A percentile compares a stretch with the other conserved stretches of the same genome.
Evolutionary conservation across 352 stramenopile genomes (phyloP).

Genomic region (Pythium periplocum): DNA sequence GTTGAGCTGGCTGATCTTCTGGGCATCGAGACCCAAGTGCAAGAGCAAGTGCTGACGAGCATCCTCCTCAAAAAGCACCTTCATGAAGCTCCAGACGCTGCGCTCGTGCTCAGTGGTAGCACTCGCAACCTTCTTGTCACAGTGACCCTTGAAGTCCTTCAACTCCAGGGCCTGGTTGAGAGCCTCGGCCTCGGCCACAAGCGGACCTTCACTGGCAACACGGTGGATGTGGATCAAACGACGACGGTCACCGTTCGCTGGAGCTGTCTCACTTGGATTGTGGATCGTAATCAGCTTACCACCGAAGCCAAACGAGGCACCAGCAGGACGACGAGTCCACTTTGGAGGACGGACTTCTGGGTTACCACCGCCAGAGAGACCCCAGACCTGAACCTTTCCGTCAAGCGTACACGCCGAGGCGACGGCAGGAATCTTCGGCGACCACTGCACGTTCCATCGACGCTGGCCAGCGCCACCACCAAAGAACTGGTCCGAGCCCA

Average conservation of each 20-base stretch:
- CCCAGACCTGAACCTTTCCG: slow-evolving; percentile 95
- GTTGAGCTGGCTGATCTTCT: slow-evolving; percentile 87
- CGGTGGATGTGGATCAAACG: slow-evolving; percentile 79
- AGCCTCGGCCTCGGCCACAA: slow-evolving; percentile 84
- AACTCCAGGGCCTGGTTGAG: slow-evolving; percentile 89
- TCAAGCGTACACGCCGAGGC: slow-evolving; percentile 96
- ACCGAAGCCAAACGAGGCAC: slow-evolving; percentile 96
- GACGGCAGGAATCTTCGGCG: slow-evolving; percentile 91
- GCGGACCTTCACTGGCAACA: slow-evolving; percentile 65
- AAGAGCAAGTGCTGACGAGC: slow-evolving; percentile 92
- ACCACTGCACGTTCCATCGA: slow-evolving; percentile 96
- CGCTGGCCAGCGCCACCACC: slow-evolving; percentile 68
- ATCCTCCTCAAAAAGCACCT: slow-evolving; percentile 94
- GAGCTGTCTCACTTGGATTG: slow-evolving; percentile 50
- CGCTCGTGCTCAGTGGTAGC: slow-evolving; percentile 58
- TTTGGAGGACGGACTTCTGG: slow-evolving; percentile 88
- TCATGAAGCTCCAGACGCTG: slow-evolving; percentile 90
- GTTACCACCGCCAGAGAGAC: slow-evolving; percentile 70
- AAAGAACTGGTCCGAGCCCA: slow-evolving; percentile 81
- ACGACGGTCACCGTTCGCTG: slow-evolving; percentile 49
- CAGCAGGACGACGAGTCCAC: slow-evolving; percentile 90
- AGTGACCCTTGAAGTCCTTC: slow-evolving; percentile 92
- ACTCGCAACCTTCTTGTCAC: slow-evolving; percentile 79
- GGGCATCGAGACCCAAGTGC: slow-evolving; percentile 93
- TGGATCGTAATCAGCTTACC: slow-evolving; percentile 91